Evolutionary conservation across 306 rosid species (phyloP).

Genomic region (Arachis hypogaea): DNA sequence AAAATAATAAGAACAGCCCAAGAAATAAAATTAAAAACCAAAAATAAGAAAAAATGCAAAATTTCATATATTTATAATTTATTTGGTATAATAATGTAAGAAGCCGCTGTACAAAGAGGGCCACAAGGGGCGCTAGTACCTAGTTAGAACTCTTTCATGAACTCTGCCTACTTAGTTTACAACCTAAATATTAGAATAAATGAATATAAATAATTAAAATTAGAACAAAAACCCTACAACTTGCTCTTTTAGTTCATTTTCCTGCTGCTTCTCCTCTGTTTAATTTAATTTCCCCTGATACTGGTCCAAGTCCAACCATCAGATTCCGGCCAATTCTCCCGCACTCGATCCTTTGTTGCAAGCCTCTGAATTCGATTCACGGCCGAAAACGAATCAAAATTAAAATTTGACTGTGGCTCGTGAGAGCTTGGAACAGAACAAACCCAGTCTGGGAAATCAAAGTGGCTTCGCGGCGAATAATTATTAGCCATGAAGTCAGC

Average conservation of each 20-base stretch:
- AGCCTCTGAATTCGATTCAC: constrained; percentile 50
- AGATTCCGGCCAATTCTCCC: constrained; percentile 54
- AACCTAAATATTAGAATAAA: constrained; percentile 16
- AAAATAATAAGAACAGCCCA: background rate
- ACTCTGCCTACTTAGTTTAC: constrained; percentile 37
- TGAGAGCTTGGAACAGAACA: constrained; percentile 43
- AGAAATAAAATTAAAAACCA: background rate
- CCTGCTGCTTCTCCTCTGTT: constrained; percentile 13
- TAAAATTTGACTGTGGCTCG: constrained; percentile 17
- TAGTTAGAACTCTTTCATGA: constrained; percentile 39
- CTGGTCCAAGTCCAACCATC: constrained; percentile 74
- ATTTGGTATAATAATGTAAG: background rate
- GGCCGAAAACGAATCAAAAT: constrained; percentile 37
- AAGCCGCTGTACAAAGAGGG: constrained; percentile 39
- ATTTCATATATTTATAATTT: background rate
- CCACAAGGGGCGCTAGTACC: constrained; percentile 12
- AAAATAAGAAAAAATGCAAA: background rate
- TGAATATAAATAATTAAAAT: constrained; percentile 32
- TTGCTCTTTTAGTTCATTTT: constrained; percentile 12
- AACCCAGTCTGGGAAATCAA: constrained; percentile 80
- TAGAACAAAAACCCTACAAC: constrained; percentile 29
- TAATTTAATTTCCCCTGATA: constrained; percentile 47
- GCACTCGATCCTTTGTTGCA: constrained; percentile 24
- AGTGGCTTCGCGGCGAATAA: constrained; percentile 64
- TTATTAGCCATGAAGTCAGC: too few relatives aligned